These are phyloP conservation scores for Aspergillus puulaauensis DNA, from an alignment of 2,329 filamentous ascomycete species.

Conservation along the genomic window DNA sequence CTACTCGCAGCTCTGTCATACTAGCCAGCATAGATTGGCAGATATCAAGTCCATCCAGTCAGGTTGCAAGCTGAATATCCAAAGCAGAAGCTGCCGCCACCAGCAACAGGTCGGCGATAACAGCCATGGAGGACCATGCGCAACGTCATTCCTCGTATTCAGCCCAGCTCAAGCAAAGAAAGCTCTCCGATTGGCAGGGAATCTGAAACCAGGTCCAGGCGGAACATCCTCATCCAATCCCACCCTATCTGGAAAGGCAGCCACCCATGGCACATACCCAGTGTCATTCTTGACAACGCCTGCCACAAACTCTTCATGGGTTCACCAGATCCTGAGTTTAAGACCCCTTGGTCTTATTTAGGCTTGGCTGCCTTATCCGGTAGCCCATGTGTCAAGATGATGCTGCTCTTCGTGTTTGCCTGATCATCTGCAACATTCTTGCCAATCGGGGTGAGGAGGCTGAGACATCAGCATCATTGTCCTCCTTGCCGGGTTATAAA, in stretches of 20 bases:
- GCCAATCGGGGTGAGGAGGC: not conserved
- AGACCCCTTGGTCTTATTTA: not conserved
- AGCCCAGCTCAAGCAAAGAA: not conserved
- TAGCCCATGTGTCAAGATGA: not conserved
- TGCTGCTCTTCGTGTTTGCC: slow-evolving; percentile 3
- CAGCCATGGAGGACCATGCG: not conserved
- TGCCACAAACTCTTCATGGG: not conserved
- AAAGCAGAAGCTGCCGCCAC: too few relatives aligned
- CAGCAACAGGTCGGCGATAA: too few relatives aligned
- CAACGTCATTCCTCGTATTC: not conserved
- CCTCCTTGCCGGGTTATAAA: not conserved
- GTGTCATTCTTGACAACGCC: not conserved
- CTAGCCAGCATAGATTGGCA: too few relatives aligned
- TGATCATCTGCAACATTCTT: slow-evolving; percentile 6
- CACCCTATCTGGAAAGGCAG: not conserved
- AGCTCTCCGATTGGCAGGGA: not conserved
- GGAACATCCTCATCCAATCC: not conserved
- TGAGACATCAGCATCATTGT: slow-evolving; percentile 3
- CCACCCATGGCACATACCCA: not conserved
- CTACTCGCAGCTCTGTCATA: too few relatives aligned
- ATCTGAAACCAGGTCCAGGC: not conserved
- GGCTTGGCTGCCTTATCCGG: not conserved
- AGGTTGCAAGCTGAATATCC: too few relatives aligned
- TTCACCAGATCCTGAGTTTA: not conserved
- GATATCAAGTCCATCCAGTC: too few relatives aligned